Conservation (phyloP, 2,329 filamentous ascomycete species). For the Ilyonectria destructans region DNA sequence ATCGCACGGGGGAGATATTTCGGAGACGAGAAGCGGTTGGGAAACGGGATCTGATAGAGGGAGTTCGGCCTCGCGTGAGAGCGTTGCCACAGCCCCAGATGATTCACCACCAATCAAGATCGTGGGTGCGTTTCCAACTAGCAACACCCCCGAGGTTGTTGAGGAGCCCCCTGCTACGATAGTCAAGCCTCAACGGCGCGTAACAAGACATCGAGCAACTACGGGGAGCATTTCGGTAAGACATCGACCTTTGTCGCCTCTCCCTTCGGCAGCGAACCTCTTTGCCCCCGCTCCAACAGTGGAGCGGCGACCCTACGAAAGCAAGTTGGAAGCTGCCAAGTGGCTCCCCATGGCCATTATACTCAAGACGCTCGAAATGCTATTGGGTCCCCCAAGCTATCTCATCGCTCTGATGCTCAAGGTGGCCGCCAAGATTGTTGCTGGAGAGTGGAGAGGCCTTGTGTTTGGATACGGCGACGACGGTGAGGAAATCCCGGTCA, state of each 20-base stretch:
- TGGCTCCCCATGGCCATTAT: conserved; percentile 71
- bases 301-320: conserved; percentile 45
- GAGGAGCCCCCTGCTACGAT: conserved; percentile 17
- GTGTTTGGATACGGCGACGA: conserved; percentile 69
- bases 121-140: conserved; percentile 12
- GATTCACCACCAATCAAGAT: conserved; percentile 19
- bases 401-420: conserved; percentile 85
- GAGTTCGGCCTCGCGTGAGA: conserved; percentile 48
- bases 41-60: conserved; percentile 45
- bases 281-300: conserved; percentile 65
- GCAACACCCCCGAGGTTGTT: conserved; percentile 7
- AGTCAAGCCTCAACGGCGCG: conserved; percentile 34
- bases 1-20: conserved; percentile 24
- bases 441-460: conserved; percentile 75
- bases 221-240: conserved; percentile 48
- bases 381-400: conserved; percentile 86
- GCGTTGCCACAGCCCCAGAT: conserved; percentile 46
- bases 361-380: conserved; percentile 82
- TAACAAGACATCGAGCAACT: conserved; percentile 44
- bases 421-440: conserved; percentile 83
- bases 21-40: conserved; percentile 41
- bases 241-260: conserved; percentile 73
- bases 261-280: conserved; percentile 79
- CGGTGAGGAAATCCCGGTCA: conserved; percentile 70
- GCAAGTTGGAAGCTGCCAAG: conserved; percentile 44